Evolutionary conservation across 2,329 filamentous ascomycete genomes (phyloP), one percentile per base, ranked within the genome.

Genomic region (Fusarium coffeatum): DNA sequence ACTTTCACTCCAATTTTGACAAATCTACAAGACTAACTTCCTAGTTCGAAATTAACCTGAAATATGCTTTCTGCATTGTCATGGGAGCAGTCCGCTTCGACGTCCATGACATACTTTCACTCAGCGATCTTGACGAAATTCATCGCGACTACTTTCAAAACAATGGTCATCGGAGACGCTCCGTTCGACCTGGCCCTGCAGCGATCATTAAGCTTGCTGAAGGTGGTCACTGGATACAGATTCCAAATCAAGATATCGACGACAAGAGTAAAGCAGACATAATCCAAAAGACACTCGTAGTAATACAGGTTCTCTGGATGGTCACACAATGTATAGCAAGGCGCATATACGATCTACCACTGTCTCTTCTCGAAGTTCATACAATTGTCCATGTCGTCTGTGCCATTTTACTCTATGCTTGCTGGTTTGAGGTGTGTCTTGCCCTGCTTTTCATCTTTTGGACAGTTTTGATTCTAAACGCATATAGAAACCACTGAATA

Each of bases 11-110:
- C 1, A 4, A 18, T 15, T 8, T n/a, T 12, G 5, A 11, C 6
- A 13, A 13, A 5, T 16, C 6, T 0, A 1, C 2, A 4, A 18
- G 2, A n/a, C 22, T 50, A 6, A 50, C 22, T n/a, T 9, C 4
- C 3, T 3, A 59, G 58, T 43, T 61, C 4, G 22, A 59, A 1
- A 50, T 59, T 4, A 28, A 50, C 6, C 18, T 59, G 4, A 20
- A 50, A 13, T 61, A 61, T 8, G n/a, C 54, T 3, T 61, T 50
- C 27, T 59, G 49, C 6, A 37, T 61, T 2, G 2, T 61, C 2
- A 61, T 61, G 58, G 58, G 58, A 12, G 55, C 43, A 2, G 4
- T 61, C 10, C 43, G 58, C 7, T 43, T 61, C 23, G 55, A 59
- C 10, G 16, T 61, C 0, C 23, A 16, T 10, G 37, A 50, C 0